Evolutionary conservation across 768 basidiomycete species (phyloP), one percentile per base, ranked within the genome.

Genomic region (Inosperma sp.): DNA sequence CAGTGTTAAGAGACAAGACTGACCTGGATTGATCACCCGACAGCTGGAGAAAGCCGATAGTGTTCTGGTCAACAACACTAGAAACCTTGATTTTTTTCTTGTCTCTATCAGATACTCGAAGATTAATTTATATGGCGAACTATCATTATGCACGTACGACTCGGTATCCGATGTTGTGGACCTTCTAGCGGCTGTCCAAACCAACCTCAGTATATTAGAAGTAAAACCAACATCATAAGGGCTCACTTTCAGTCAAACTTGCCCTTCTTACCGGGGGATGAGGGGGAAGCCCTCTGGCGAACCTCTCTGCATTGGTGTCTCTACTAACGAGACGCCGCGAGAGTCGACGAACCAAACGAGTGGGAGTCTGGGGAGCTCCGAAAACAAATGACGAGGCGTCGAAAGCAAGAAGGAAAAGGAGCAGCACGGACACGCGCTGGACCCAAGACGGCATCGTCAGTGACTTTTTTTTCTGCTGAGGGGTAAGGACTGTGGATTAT

Each of bases 11-110:
- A 44, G 26, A 42, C 5, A 23, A 17, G 43, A 21, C 31, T n/a
- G 13, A 46, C 45, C 45, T 46, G 45, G 31, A 29, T 23, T 34
- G 6, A 34, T 29, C 3, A 16, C 21, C 44, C n/a, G 44, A 7
- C 16, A 46, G 22, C 31, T 46, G 45, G 14, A 46, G 45, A 14
- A 46, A 46, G 22, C 45, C 45, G 21, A 46, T 34, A n/a, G 45
- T 46, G 22, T 46, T 33, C 0, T 46, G 45, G 31, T 46, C 19
- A 23, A 34, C 26, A 12, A 23, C 14, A 10, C 45, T 46, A 14
- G 31, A 8, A 33, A 46, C 45, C 22, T 46, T 46, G 45, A 46
- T 46, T 34, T 46, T 46, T 10, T 33, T 33, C 2, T 13, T n/a
- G 22, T 22, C 31, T 46, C 45, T 46, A 34, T 34, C 21, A 34